Evolutionary conservation across 768 basidiomycete genomes (phyloP).

Genomic region (Mycena crocata): DNA sequence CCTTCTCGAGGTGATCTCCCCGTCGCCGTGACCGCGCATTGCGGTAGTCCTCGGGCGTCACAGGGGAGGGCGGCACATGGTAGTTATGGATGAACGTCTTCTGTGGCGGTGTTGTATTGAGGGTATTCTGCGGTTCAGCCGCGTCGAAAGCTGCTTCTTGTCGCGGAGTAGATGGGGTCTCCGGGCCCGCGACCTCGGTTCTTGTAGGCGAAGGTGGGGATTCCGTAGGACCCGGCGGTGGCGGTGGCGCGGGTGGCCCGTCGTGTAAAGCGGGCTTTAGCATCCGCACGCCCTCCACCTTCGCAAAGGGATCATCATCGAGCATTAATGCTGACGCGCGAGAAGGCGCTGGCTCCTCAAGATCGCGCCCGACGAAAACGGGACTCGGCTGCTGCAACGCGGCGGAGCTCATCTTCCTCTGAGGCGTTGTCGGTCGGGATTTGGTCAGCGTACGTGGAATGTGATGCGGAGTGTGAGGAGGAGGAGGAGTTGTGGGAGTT

Average conservation of each 20-base stretch:
- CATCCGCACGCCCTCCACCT: constrained; percentile 63
- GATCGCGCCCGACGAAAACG: background rate
- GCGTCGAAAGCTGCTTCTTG: constrained; percentile 19
- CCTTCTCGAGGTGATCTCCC: constrained; percentile 54
- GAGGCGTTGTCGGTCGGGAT: constrained; percentile 26
- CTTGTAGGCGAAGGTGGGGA: background rate
- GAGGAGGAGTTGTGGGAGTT: too few relatives aligned
- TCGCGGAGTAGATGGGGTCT: constrained; percentile 24
- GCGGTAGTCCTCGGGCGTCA: constrained; percentile 39
- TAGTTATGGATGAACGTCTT: constrained; percentile 2
- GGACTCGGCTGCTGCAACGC: constrained; percentile 25
- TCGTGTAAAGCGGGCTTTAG: constrained; percentile 34
- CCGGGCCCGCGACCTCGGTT: constrained; percentile 9
- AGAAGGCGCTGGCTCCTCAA: constrained; percentile 39
- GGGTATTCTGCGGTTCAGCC: constrained; percentile 12
- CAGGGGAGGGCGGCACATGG: constrained; percentile 31
- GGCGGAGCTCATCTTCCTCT: constrained; percentile 25
- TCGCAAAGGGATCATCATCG: constrained; percentile 69
- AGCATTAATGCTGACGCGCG: constrained; percentile 52
- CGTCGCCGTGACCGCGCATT: constrained; percentile 53
- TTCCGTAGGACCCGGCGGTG: constrained; percentile 6
- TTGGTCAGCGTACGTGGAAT: constrained; percentile 25
- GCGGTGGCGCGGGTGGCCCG: constrained; percentile 14
- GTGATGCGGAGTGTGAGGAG: too few relatives aligned
- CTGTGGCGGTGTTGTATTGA: constrained; percentile 29